These are phyloP conservation scores for Cryptosporidium andersoni DNA, from an alignment of 169 alveolate genomes.

Conservation along the genomic window DNA sequence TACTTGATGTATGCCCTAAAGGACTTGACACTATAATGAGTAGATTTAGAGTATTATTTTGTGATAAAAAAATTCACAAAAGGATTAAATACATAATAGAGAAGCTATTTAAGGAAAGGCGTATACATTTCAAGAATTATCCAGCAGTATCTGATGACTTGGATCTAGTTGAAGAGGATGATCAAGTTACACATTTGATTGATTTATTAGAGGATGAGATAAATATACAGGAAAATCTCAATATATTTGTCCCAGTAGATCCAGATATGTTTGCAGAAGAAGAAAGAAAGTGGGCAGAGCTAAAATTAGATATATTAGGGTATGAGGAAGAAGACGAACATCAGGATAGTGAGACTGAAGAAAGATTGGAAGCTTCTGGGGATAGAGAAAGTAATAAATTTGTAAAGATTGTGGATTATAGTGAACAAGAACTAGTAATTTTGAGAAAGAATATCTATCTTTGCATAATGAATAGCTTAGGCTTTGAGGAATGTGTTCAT, in stretches of 20 bases:
- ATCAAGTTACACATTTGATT: slow-evolving; percentile 95
- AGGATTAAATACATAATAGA: slow-evolving; percentile 96
- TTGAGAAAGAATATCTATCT: slow-evolving; percentile 94
- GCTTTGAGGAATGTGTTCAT: slow-evolving; percentile 98
- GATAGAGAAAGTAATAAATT: slow-evolving; percentile 48
- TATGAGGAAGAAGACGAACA: slow-evolving; percentile 87
- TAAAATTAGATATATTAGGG: slow-evolving; percentile 85
- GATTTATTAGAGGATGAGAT: slow-evolving; percentile 90
- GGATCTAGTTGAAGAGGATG: slow-evolving; percentile 96
- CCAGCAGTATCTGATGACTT: slow-evolving; percentile 87
- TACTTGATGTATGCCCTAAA: slow-evolving; percentile 89
- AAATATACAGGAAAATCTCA: slow-evolving; percentile 92
- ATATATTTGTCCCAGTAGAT: slow-evolving; percentile 89
- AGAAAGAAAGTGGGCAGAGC: slow-evolving; percentile 91
- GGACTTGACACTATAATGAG: slow-evolving; percentile 95
- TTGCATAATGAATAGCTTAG: slow-evolving; percentile 95
- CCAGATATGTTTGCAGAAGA: slow-evolving; percentile 89
- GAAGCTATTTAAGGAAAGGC: slow-evolving; percentile 90
- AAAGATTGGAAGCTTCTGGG: slow-evolving; percentile 81
- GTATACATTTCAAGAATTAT: slow-evolving; percentile 87
- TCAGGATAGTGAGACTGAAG: slow-evolving; percentile 71
- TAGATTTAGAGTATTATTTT: slow-evolving; percentile 93
- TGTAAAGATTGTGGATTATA: slow-evolving; percentile 82
- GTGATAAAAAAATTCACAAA: slow-evolving; percentile 93
- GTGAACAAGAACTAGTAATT: slow-evolving; percentile 94